These are phyloP conservation scores for Pseudogymnoascus sp. DNA, from an alignment of 2,329 filamentous ascomycete species.

Conservation along the genomic window DNA sequence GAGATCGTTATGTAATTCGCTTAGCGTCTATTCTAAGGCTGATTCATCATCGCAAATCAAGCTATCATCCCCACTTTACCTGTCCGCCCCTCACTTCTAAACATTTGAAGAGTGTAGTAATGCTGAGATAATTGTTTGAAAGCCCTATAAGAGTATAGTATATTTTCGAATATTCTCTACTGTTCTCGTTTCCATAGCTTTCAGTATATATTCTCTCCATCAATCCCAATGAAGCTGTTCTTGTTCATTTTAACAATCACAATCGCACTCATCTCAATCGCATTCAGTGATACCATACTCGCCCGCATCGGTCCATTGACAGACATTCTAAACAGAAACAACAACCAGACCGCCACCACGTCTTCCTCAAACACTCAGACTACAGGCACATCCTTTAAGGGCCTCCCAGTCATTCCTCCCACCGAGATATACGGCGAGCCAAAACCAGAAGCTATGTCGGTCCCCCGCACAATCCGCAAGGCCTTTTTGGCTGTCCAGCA, in stretches of 20 bases:
- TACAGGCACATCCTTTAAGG: conserved; percentile 11
- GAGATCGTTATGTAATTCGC: no score
- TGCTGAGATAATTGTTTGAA: not conserved
- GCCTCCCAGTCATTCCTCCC: conserved; percentile 17
- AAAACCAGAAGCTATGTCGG: conserved; percentile 46
- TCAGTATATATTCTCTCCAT: not conserved
- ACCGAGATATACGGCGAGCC: conserved; percentile 15
- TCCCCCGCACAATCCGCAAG: conserved; percentile 69
- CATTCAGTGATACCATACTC: conserved; percentile 21
- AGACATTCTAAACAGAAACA: conserved; percentile 13
- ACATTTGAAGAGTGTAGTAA: not conserved
- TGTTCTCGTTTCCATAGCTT: not conserved
- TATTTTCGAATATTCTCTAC: not conserved
- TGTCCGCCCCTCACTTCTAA: not conserved
- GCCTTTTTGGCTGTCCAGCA: conserved; percentile 80
- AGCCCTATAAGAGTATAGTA: conserved; percentile 2
- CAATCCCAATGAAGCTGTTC: conserved; percentile 21
- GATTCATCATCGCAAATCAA: conserved; percentile 6
- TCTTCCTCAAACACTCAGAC: conserved; percentile 6
- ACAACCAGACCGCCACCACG: not conserved
- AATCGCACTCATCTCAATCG: conserved; percentile 22
- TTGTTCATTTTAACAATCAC: conserved; percentile 21
- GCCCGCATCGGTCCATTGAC: conserved; percentile 9
- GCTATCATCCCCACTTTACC: not conserved
- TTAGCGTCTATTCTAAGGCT: not conserved